Base-by-base conservation (phyloP, 345 rosid species). In the Sisymbrium irio region DNA sequence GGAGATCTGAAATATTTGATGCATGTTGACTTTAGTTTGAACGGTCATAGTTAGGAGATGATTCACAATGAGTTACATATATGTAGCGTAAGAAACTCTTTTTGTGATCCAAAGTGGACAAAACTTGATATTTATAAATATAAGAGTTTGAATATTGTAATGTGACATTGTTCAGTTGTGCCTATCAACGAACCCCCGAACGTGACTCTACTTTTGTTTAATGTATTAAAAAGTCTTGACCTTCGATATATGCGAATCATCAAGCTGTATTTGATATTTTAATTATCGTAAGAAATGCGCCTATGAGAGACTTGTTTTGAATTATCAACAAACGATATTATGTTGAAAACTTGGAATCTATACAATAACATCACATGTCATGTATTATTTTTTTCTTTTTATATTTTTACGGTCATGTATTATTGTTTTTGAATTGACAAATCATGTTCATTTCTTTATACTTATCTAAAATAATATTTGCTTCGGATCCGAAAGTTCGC, bases 401-500 rank as follows among this genome's bases (percentile, higher is more conserved):
- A 9, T 59, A 11, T 9, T 59, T 58, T 4, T 3, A 0, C 0
- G 18, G 35, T 18, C 63, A 5, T 58, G 41, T 58, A 18, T 57
- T 59, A 36, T 25, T n/a, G n/a, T n/a, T 12, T 11, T 64, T 35
- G 30, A 65, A 56, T 35, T 36, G 66, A 57, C 72, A 36, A 57
- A 39, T 54, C 72, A 46, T 35, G 18, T 73, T 45, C 30, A 10
- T 32, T 64, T 44, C 1, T 44, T 8, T 10, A 18, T 7, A 12
- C 37, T 7, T 37, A 36, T 18, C 0, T 2, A 57, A 10, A 27
- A 5, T 54, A 53, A 63, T 20, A 1, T 33, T 47, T 45, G 33
- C 9, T 51, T 47, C 65, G 57, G 77, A 65, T 74, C 72, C 72
- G 59, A n/a, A 74, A 65, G 35, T 27, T 74, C 51, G 66, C 66